Evolutionary conservation across 2,329 filamentous ascomycete species (phyloP), one percentile per base, ranked within the genome.

Genomic region (Epicoccum sorghinum): DNA sequence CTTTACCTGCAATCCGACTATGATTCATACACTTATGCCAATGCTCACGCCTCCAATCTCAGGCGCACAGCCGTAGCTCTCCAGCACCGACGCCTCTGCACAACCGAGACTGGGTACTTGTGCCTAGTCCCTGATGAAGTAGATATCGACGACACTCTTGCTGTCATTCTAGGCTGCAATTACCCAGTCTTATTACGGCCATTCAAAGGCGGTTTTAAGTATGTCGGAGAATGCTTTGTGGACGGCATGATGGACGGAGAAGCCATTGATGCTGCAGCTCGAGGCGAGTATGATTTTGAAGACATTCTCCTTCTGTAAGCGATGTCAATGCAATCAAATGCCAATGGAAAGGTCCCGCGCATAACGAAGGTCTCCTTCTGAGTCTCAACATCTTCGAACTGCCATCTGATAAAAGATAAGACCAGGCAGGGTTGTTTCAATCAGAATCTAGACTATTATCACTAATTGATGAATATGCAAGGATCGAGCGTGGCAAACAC

Each of bases 211-310:
- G 35, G 44, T 4, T 38, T 30, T 35, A 47, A 30, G 25, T 47
- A 30, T 8, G 25, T 39, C 8, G 44, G 35, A 7, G n/a, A 47
- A 13, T 37, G 24, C 24, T 38, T 38, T 14, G 12, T 47, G 10
- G 24, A 39, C 30, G 44, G 42, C 6, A 14, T 45, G 30, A 45
- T 45, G 42, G 12, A 45, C 6, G 42, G 42, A 4, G 42, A 45
- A 27, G 42, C 24, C 22, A 7, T 46, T 27, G 32, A 46, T 10
- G 32, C 43, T 18, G 32, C 23, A 13, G n/a, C 12, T 12, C 12
- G 40, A 36, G 25, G 48, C 46, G 7, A 37, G 33, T 32, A 27
- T 46, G 8, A 32, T 39, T 18, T 58, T 40, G 37, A 33, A 14
- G 40, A 44, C 24, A 39, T 27, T 8, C 13, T 38, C 23, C 45